These are phyloP conservation scores for Cicer chorassanicum DNA, from an alignment of 306 rosid species.

Conservation along the genomic window DNA sequence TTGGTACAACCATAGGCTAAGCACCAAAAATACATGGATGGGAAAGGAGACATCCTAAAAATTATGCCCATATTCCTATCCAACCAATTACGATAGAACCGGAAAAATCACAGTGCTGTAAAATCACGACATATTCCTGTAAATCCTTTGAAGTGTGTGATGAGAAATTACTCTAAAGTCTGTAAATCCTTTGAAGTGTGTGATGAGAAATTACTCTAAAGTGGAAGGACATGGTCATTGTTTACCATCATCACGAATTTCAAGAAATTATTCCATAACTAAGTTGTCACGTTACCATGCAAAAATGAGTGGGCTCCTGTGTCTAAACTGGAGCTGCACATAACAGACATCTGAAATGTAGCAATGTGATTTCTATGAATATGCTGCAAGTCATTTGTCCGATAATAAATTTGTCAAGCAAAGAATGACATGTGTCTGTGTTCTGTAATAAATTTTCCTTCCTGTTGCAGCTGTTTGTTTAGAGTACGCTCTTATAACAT, in stretches of 20 bases:
- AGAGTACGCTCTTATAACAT: neutral
- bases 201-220: constrained; percentile 3
- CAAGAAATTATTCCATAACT: neutral
- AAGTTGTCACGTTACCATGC: neutral
- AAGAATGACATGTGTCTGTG: neutral
- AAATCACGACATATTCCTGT: neutral
- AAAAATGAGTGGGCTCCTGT: neutral
- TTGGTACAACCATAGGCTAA: constrained; percentile 13
- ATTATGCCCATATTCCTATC: neutral
- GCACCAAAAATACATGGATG: neutral
- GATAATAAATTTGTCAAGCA: neutral
- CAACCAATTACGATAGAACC: neutral
- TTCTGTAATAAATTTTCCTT: neutral
- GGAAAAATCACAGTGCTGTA: constrained; percentile 1
- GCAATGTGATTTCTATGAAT: too few species aligned
- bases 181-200: neutral
- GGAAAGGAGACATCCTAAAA: neutral
- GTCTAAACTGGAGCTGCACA: neutral
- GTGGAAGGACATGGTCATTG: neutral
- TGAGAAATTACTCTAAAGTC: neutral
- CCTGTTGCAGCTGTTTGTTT: neutral
- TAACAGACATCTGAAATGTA: too few species aligned
- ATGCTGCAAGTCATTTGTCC: neutral
- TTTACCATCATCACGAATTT: constrained; percentile 2
- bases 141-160: neutral